A percentile compares a stretch with the other conserved stretches of the same genome.
Evolutionary conservation across 2,329 filamentous ascomycete species (phyloP).

Genomic region (Fusarium sp.): DNA sequence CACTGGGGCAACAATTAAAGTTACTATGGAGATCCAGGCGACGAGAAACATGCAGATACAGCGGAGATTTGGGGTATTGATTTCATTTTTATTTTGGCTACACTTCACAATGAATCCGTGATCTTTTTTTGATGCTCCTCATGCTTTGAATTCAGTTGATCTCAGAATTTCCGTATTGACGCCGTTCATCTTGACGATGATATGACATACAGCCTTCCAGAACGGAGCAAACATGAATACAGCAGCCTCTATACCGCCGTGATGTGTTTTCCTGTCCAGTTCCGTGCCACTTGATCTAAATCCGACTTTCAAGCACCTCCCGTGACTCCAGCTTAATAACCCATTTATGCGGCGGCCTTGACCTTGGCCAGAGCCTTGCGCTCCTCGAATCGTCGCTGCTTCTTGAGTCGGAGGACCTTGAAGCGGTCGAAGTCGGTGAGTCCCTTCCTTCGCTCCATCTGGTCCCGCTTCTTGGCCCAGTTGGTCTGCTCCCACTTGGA

Average conservation of each 20-base stretch:
- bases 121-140: slow-evolving; percentile 47
- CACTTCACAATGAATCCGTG: slow-evolving; percentile 51
- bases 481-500: slow-evolving; percentile 90
- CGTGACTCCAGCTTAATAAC: slow-evolving; percentile 54
- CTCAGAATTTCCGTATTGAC: slow-evolving; percentile 73
- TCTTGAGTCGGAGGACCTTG: slow-evolving; percentile 99
- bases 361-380: slow-evolving; percentile 96
- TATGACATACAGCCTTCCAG: slow-evolving; percentile 75
- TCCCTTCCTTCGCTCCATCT: slow-evolving; percentile 86
- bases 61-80: slow-evolving; percentile 45
- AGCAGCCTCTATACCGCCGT: slow-evolving; percentile 65
- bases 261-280: slow-evolving; percentile 53
- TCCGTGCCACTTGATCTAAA: slow-evolving; percentile 56
- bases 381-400: slow-evolving; percentile 99
- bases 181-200: slow-evolving; percentile 71
- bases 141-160: slow-evolving; percentile 58
- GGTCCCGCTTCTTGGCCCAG: slow-evolving; percentile 94
- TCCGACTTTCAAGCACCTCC: slow-evolving; percentile 51
- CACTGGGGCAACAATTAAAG: slow-evolving; percentile 12
- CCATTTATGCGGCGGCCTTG: slow-evolving; percentile 79
- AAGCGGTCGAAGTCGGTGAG: slow-evolving; percentile 99
- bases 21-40: slow-evolving; percentile 10
- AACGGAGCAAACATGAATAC: slow-evolving; percentile 69
- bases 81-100: slow-evolving; percentile 50
- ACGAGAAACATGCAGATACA: slow-evolving; percentile 2